Evolutionary conservation across 140 eudicot species (phyloP).

Genomic region (Stevia rebaudiana): DNA sequence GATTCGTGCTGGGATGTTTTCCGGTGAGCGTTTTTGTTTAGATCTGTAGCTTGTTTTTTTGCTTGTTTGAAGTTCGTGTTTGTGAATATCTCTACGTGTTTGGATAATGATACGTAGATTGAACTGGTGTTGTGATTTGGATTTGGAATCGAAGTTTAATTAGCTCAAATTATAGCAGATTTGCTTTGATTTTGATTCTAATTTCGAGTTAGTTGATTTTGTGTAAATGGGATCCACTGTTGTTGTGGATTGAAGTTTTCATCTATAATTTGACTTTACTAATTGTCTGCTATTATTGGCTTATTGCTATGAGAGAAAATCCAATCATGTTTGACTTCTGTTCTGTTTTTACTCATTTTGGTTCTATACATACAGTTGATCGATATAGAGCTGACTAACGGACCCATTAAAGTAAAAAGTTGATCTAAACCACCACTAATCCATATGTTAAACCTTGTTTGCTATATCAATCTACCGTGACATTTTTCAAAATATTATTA

Average conservation of each 20-base stretch:
- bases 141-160: background rate
- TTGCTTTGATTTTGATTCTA: background rate
- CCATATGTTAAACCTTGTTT: constrained; percentile 15
- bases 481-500: background rate
- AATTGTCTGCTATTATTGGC: constrained; percentile 3
- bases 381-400: background rate
- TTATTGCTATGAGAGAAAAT: constrained; percentile 1
- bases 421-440: constrained; percentile 15
- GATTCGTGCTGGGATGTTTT: constrained; percentile 87
- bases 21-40: constrained; percentile 38
- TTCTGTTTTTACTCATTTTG: constrained; percentile 6
- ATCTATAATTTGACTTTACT: background rate
- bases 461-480: background rate
- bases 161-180: background rate
- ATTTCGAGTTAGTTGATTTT: background rate
- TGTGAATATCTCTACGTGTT: background rate
- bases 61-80: background rate
- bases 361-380: background rate
- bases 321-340: constrained; percentile 20
- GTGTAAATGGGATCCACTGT: constrained; percentile 2
- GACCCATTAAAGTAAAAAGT: constrained; percentile 4
- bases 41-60: constrained; percentile 11
- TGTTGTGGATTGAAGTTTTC: constrained; percentile 12
- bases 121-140: constrained; percentile 1
- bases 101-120: background rate